Evolutionary conservation across 495 filamentous ascomycete species (phyloP), one percentile per base, ranked within the genome.

Genomic region (Penicillium canariense): DNA sequence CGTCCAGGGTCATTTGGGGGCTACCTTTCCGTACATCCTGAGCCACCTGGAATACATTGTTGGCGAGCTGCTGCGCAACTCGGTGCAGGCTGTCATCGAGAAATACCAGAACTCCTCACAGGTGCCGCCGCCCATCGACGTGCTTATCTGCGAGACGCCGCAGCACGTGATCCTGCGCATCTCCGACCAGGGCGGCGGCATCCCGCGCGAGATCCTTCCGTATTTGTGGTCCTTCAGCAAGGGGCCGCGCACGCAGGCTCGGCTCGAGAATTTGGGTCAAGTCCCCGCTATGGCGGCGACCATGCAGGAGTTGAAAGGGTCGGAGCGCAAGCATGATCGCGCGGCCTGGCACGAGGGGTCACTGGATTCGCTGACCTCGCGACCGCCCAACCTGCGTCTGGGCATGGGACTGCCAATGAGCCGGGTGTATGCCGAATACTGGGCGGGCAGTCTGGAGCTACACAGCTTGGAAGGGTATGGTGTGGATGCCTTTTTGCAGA

Each of bases 151-250:
- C 73, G 92, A 99, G 71, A 89, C 91, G 4, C 81, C 84, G 3
- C 91, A 97, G 66, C 92, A 99, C 77, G 91, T 97, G 58, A 97
- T 96, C 62, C 89, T 99, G 73, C 84, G 94, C 28, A 87, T 97
- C 25, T 96, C 92, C 0, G 94, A 99, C 68, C 90, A 90, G 69
- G 94, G 95, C 35, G 95, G 94, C 48, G 94, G 94, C 17, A 88
- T 99, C 35, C 87, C 90, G 2, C 80, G 83, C 25, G 89, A 94
- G 43, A 82, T 89, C 42, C 69, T 96, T n/a, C 90, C 92, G 2
- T 85, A 93, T 65, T 75, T 99, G 9, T 99, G 94, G 94, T 94
- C 90, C 14, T 99, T 97, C 72, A 87, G 86, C 70, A 97, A 97
- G 68, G 91, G 91, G 1, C 87, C 90, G 4, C 83, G 88, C 1